phyloP scores from a whole-genome alignment of 495 filamentous ascomycete genomes.

The Friedmanniomyces endolithicus region DNA sequence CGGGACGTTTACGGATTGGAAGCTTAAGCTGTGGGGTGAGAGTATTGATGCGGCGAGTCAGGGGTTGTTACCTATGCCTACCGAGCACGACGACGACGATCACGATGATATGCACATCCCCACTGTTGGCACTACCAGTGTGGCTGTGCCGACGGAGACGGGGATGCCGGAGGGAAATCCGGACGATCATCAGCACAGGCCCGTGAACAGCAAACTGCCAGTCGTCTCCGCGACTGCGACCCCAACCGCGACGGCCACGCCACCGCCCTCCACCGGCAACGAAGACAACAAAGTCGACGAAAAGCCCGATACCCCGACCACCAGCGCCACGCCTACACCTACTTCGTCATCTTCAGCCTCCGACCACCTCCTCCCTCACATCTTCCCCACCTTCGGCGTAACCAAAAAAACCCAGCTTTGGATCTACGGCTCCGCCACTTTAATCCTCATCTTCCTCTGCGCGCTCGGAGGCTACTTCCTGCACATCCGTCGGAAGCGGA shows the following conservation, averaged over 20 bases:
- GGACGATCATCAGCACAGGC: constrained; percentile 65
- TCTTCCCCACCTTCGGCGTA: constrained; percentile 90
- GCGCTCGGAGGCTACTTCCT: constrained; percentile 70
- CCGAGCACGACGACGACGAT: constrained; percentile 68
- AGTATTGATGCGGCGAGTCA: constrained; percentile 60
- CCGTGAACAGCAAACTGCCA: constrained; percentile 51
- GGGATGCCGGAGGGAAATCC: constrained; percentile 37
- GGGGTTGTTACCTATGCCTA: constrained; percentile 65
- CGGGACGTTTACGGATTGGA: constrained; percentile 83
- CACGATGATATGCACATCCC: constrained; percentile 48
- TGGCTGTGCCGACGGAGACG: constrained; percentile 37
- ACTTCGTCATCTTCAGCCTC: constrained; percentile 25
- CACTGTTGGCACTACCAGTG: constrained; percentile 41
- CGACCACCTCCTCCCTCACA: constrained; percentile 64
- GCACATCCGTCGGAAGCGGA: constrained; percentile 61
- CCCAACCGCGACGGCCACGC: constrained; percentile 26
- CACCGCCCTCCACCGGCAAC: background rate
- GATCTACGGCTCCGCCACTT: constrained; percentile 77
- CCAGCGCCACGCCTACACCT: constrained; percentile 24
- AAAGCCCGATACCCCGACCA: background rate
- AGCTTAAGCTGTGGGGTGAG: constrained; percentile 88
- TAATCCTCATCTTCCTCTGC: constrained; percentile 75
- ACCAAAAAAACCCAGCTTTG: constrained; percentile 81
- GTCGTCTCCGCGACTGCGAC: constrained; percentile 30
- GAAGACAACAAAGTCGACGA: constrained; percentile 4